Evolutionary conservation across 2,329 filamentous ascomycete genomes (phyloP), one percentile per base, ranked within the genome.

Genomic region (Immersiporthe knoxdaviesiana): DNA sequence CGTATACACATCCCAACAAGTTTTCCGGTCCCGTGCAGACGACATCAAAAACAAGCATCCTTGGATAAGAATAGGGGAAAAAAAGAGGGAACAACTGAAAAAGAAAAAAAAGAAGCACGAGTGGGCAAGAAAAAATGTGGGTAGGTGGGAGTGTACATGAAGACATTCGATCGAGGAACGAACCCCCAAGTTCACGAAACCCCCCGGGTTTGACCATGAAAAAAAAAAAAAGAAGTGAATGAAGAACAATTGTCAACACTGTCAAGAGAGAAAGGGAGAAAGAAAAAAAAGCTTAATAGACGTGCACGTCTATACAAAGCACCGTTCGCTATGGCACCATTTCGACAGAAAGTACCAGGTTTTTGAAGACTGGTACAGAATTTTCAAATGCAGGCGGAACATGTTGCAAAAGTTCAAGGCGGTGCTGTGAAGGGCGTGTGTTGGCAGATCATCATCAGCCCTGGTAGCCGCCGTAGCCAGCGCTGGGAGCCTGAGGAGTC

Each of bases 381-480:
- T 39, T 41, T 35, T 39, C 59, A 50, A 50, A 44, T 14, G 30
- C 16, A 47, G 47, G 41, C 27, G 41, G 32, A 56, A 54, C 65
- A 61, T n/a, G 52, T 24, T 61, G 3, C 18, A 41, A 61, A 56
- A 27, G n/a, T n/a, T 41, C 41, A 50, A 39, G 21, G 58, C n/a
- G 37, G 41, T 54, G 24, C n/a, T 39, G 32, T 39, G 62, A 27
- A 27, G 21, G 30, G 47, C 58, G 54, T 44, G 30, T 21, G n/a
- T n/a, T n/a, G 35, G 6, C 16, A 27, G n/a, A 12, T 74, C 35
- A 35, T 35, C 35, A 35, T 35, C 84, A 90, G 72, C 86, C 86
- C 79, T 90, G 88, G 79, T 90, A 91, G 72, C 87, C 84, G 73
- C 85, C 84, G 77, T 89, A 90, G 70, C 87, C 88, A 74, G 87